Percentiles rank a stretch among this genome's conserved stretches.
Evolutionary conservation across 371 early-diverging fungal species (phyloP).

Genomic region (Syncephalastrum sp.): DNA sequence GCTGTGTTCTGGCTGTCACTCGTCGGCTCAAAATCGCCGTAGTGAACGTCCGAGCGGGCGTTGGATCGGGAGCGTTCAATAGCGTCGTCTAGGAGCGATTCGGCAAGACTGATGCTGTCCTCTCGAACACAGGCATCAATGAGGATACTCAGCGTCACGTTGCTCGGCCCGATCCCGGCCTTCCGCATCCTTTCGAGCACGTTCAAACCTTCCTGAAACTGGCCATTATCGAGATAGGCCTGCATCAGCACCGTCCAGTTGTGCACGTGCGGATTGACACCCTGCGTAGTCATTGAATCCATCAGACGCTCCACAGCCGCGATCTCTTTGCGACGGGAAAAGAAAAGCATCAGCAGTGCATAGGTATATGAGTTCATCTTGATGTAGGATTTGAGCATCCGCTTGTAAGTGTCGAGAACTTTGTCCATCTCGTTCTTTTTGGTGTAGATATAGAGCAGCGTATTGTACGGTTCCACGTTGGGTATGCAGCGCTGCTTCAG

Average conservation of each 20-base stretch:
- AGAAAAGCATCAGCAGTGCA: conserved; percentile 39
- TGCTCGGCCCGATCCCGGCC: conserved; percentile 25
- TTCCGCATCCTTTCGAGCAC: conserved; percentile 36
- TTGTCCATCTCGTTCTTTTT: conserved; percentile 41
- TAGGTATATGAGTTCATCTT: conserved; percentile 32
- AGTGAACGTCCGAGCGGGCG: not conserved
- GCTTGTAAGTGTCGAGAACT: conserved; percentile 36
- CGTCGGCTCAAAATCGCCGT: not conserved
- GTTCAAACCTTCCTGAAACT: conserved; percentile 20
- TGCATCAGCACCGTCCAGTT: conserved; percentile 42
- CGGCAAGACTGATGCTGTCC: conserved; percentile 27
- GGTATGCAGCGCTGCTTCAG: conserved; percentile 22
- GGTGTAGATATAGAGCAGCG: conserved; percentile 33
- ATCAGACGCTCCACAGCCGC: conserved; percentile 35
- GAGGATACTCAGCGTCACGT: conserved; percentile 23
- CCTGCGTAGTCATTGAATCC: conserved; percentile 31
- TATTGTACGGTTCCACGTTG: conserved; percentile 29
- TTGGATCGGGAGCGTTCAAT: conserved; percentile 14
- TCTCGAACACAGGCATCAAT: conserved; percentile 23
- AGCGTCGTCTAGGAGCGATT: conserved; percentile 20
- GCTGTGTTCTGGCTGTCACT: not conserved
- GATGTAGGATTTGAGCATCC: conserved; percentile 28
- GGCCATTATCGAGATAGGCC: conserved; percentile 28
- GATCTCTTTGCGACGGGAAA: conserved; percentile 31
- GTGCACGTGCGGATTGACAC: conserved; percentile 23